A percentile compares a stretch with the other conserved stretches of the same genome.
phyloP scores from a whole-genome alignment of 768 basidiomycete genomes.

The Lepiota brunneoincarnata region DNA sequence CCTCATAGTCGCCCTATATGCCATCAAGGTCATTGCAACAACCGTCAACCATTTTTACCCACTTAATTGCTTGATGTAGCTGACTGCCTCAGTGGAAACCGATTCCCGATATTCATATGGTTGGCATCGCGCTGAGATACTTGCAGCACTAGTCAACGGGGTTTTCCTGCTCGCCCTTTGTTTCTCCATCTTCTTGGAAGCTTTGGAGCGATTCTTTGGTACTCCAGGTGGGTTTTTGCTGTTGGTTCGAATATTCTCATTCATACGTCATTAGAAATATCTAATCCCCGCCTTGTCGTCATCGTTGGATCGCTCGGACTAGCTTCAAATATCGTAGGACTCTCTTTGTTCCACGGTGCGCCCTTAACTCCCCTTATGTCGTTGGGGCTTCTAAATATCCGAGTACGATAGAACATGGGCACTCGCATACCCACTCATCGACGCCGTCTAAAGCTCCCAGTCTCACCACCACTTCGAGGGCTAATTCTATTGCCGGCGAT shows the following conservation, averaged over 20 bases:
- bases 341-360: constrained; percentile 94
- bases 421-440: constrained; percentile 28
- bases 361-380: constrained; percentile 12
- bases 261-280: constrained; percentile 58
- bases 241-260: constrained; percentile 8
- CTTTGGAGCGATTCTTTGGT: constrained; percentile 85
- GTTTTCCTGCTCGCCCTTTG: constrained; percentile 96
- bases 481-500: constrained; percentile 18
- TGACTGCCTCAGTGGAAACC: constrained; percentile 52
- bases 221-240: constrained; percentile 58
- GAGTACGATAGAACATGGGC: constrained; percentile 60
- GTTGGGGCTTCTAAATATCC: neutral
- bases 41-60: neutral
- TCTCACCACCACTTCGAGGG: constrained; percentile 22
- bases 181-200: constrained; percentile 93
- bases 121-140: constrained; percentile 98
- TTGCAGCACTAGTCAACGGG: constrained; percentile 93
- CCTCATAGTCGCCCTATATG: constrained; percentile 91
- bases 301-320: constrained; percentile 88
- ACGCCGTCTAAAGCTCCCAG: constrained; percentile 33
- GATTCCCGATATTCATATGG: constrained; percentile 91
- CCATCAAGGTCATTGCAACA: constrained; percentile 34
- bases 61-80: constrained; percentile 36
- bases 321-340: constrained; percentile 86
- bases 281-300: constrained; percentile 84